Evolutionary conservation across 495 filamentous ascomycete genomes (phyloP), one percentile per base, ranked within the genome.

Genomic region (Penicillium cataractarum): DNA sequence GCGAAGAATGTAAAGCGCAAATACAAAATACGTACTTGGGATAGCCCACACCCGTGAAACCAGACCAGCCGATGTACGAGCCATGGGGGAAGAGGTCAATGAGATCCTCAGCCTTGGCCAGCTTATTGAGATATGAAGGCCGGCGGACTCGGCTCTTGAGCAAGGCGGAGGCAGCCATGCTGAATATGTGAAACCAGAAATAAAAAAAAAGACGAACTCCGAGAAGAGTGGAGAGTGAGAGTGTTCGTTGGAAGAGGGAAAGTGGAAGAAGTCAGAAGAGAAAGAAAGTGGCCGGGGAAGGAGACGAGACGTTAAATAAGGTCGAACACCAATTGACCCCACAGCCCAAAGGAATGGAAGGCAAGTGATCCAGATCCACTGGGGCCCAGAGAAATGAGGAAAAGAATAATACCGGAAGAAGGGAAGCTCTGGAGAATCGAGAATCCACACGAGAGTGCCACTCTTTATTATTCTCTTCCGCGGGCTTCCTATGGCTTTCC

Each of bases 31-130:
- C 89, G 46, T 81, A 90, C 89, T 95, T 95, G 55, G 91, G 91
- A 76, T 96, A 96, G 56, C 92, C 92, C 55, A 94, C 91, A 67
- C 91, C 92, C 26, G 92, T 97, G 74, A 97, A 97, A 26, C 92
- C 92, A 65, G 89, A 91, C 92, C 92, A 96, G 60, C 92, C 91
- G 70, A 97, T 84, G 71, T 93, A 94, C 9, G 90, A 74, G 71
- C 87, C 89, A 84, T 95, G 82, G 54, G 92, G 92, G 70, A 96
- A 96, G 37, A 89, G 82, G 57, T 89, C 82, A 53, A 97, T 81
- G 56, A 96, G 76, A 75, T 96, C 92, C 74, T 93, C 87, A 40
- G 92, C 85, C 58, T 84, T 86, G 62, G 89, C 87, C 26, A 97
- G 78, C 80, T 92, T 95, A 62, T 86, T 90, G 52, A 95, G 80